Evolutionary conservation across 805 yeast genomes (phyloP), one percentile per base, ranked within the genome.

Genomic region (Saccharomycopsis oosterbeekiorum): DNA sequence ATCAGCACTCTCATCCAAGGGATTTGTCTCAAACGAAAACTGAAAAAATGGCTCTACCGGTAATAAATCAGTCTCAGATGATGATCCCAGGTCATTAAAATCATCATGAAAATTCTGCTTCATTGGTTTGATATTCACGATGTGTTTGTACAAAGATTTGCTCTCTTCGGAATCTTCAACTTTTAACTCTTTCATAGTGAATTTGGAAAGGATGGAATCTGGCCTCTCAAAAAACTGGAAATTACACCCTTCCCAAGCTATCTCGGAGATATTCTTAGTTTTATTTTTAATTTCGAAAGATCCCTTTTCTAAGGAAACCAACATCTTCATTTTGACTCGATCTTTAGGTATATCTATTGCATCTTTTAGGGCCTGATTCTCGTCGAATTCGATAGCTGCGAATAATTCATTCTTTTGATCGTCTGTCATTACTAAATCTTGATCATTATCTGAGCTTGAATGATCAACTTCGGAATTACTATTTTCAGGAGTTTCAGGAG

Each of bases 381-480:
- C 97, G 67, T 92, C 89, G 67, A 85, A 92, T 65, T 92, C 99
- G 65, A 94, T 92, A 0, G 97, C 96, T 63, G 89, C 96, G 69
- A 90, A 92, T 21, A 94, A 76, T 62, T 96, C 99, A 69, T 89
- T 80, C 65, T 89, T 80, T 69, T 94, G 97, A 66, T 91, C 96
- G 14, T 89, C 96, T 0, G 94, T 83, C 70, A 94, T 80, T 6
- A 77, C 75, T 34, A 84, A 70, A 2, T 70, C 68, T 1, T 69
- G 63, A 0, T 68, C 34, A 2, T 63, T 57, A 1, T 70, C 56
- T 15, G 34, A 47, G 2, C 15, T 11, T 3, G 67, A 55, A 17
- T 65, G 65, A 24, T n/a, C 51, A 55, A 59, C 58, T 24, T 50
- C 61, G 6, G 63, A 55, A 8, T 62, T 64, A 24, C 26, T 19